Base-by-base conservation (phyloP, 1,139 yeast species). In the Hemisphaericaspora subhashii region DNA sequence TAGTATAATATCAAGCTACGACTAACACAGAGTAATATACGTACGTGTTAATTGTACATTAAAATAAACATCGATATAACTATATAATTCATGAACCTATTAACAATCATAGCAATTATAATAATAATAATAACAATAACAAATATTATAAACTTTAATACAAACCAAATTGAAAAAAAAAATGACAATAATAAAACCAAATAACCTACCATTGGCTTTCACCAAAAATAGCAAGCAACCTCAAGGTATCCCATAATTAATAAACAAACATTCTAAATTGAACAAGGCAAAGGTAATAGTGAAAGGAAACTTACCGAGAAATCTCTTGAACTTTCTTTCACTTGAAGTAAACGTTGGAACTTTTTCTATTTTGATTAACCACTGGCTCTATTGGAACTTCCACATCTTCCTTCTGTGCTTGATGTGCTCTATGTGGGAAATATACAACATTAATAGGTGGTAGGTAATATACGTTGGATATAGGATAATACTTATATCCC, bases 401-500 rank as follows among this genome's bases (percentile, higher is more conserved):
- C 33, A 33, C 38, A 12, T 44, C 47, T 12, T 40, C 47, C 31
- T 50, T 48, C 27, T 33, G 62, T 20, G 48, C 47, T 31, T 59
- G 60, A 50, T 77, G 82, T 2, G 74, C 79, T 5, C 81, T 70
- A 52, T 78, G 83, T 1, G 83, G 83, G 45, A 78, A 72, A 51
- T 78, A 78, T 8, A 77, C 82, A 37, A 73, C 80, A 52, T 77
- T 79, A 21, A 78, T 77, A 1, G 83, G 83, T 8, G 82, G 81
- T 37, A 77, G 60, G 56, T 77, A 77, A 51, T 78, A 78, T 28
- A 75, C 79, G 44, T 64, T 68, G 40, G 79, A 76, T 39, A 78
- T 72, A 1, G 83, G 82, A 55, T 75, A 77, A 46, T 78, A 78
- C 47, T 76, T 77, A 52, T 78, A 78, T 25, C 59, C 54, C 18